phyloP scores from a whole-genome alignment of 352 stramenopile genomes.

The Peronospora belbahrii region DNA sequence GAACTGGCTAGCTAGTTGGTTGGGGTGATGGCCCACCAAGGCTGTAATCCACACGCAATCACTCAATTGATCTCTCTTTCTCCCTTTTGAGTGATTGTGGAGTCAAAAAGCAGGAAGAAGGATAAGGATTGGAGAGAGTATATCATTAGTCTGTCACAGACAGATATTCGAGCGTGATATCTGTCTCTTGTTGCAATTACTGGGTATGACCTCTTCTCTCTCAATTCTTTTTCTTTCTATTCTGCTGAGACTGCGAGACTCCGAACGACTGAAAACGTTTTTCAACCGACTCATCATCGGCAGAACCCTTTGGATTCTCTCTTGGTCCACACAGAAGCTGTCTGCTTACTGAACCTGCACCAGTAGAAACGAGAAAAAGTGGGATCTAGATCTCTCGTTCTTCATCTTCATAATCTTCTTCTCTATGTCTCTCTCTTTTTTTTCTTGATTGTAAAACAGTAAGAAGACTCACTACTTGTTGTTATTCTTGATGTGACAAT shows the following conservation, averaged over 20 bases:
- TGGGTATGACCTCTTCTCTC: neutral
- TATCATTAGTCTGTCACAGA: neutral
- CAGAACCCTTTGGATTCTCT: conserved; percentile 17
- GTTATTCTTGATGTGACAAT: conserved; percentile 4
- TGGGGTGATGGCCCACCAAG: conserved; percentile 54
- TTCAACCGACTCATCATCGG: conserved; percentile 40
- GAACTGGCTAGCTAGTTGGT: conserved; percentile 38
- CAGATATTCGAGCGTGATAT: too few relatives aligned
- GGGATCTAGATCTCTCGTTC: neutral
- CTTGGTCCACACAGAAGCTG: conserved; percentile 11
- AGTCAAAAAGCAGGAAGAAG: conserved; percentile 1
- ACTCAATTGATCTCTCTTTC: conserved; percentile 3
- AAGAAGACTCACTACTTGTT: neutral
- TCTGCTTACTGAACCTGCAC: conserved; percentile 13
- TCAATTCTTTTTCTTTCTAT: neutral
- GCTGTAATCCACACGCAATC: conserved; percentile 57
- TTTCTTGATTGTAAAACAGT: neutral
- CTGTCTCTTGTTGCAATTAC: neutral
- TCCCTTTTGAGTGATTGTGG: conserved; percentile 2
- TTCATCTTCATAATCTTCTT: neutral
- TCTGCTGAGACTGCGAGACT: conserved; percentile 17
- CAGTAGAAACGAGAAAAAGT: neutral
- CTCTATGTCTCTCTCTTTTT: neutral
- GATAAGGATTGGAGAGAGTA: neutral
- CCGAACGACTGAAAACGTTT: conserved; percentile 12